Evolutionary conservation across 768 basidiomycete genomes (phyloP).

Genomic region (Strobilomyces dryophilus): DNA sequence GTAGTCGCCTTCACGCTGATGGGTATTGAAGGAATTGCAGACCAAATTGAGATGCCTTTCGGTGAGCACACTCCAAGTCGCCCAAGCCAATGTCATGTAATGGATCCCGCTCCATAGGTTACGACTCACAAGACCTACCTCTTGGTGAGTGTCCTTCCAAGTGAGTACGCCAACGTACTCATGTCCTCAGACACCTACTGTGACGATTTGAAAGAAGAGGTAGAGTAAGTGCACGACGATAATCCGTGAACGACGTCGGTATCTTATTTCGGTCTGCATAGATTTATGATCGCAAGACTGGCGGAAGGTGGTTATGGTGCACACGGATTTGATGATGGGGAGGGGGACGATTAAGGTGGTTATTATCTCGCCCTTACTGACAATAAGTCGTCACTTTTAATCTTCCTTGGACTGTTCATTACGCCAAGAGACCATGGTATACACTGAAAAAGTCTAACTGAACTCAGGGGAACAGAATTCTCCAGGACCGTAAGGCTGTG

Average conservation of each 20-base stretch:
- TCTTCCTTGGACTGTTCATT: not conserved
- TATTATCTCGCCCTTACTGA: not conserved
- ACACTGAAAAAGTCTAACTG: constrained; percentile 40
- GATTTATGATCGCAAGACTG: constrained; percentile 65
- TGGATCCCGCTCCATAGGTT: too few species aligned
- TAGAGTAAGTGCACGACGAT: constrained; percentile 51
- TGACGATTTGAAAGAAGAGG: constrained; percentile 80
- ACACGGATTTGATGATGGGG: constrained; percentile 73
- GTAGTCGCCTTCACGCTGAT: constrained; percentile 88
- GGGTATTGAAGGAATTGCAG: constrained; percentile 94
- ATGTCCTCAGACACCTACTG: constrained; percentile 67
- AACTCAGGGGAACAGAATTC: constrained; percentile 87
- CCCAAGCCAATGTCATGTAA: too few species aligned
- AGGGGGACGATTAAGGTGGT: constrained; percentile 67
- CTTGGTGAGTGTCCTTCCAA: constrained; percentile 48
- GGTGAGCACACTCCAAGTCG: constrained; percentile 44
- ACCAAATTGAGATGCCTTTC: constrained; percentile 94
- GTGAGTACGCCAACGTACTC: not conserved
- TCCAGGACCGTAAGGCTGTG: constrained; percentile 89
- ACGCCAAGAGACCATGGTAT: not conserved
- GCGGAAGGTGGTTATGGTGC: constrained; percentile 73
- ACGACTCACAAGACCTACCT: constrained; percentile 67
- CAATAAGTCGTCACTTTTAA: not conserved
- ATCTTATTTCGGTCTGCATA: constrained; percentile 25
- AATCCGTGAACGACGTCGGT: not conserved